Evolutionary conservation across 2,329 filamentous ascomycete species (phyloP).

Genomic region (Orbilia ellipsospora): DNA sequence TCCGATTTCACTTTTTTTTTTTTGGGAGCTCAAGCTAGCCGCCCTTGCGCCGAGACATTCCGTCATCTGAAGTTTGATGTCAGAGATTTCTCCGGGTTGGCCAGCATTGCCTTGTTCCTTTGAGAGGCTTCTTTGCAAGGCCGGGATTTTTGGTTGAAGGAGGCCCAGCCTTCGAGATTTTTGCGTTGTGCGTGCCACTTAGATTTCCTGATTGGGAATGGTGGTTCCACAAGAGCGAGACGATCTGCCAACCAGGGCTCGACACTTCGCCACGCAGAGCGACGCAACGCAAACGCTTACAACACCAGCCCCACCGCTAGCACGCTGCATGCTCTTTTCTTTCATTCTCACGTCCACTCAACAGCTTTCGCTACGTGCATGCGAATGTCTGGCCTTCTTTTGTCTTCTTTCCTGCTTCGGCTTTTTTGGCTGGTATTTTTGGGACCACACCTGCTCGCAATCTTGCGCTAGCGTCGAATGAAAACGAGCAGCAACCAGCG

Average conservation of each 20-base stretch:
- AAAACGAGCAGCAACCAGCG: neutral
- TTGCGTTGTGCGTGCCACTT: slow-evolving; percentile 18
- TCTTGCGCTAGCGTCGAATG: slow-evolving; percentile 27
- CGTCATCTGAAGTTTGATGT: slow-evolving; percentile 5
- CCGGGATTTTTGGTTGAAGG: neutral
- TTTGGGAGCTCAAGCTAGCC: slow-evolving; percentile 21
- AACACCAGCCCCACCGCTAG: too few relatives aligned
- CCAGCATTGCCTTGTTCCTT: neutral
- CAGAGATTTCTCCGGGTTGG: slow-evolving; percentile 19
- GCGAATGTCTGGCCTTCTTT: slow-evolving; percentile 28
- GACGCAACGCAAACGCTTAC: slow-evolving; percentile 19
- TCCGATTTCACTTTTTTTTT: slow-evolving; percentile 4
- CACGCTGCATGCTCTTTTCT: too few relatives aligned
- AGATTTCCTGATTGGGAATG: slow-evolving; percentile 30
- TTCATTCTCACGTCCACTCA: neutral
- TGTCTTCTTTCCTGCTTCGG: neutral
- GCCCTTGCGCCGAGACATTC: slow-evolving; percentile 15
- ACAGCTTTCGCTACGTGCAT: slow-evolving; percentile 17
- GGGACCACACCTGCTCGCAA: slow-evolving; percentile 7
- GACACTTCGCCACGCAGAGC: slow-evolving; percentile 42
- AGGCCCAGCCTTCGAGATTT: too few relatives aligned
- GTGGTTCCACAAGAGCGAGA: slow-evolving; percentile 4
- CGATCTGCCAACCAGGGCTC: slow-evolving; percentile 28
- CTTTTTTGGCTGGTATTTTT: neutral
- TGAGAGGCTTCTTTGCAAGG: too few relatives aligned